Conservation (phyloP, 2,329 filamentous ascomycete species). For the Penicillium glabrum region DNA sequence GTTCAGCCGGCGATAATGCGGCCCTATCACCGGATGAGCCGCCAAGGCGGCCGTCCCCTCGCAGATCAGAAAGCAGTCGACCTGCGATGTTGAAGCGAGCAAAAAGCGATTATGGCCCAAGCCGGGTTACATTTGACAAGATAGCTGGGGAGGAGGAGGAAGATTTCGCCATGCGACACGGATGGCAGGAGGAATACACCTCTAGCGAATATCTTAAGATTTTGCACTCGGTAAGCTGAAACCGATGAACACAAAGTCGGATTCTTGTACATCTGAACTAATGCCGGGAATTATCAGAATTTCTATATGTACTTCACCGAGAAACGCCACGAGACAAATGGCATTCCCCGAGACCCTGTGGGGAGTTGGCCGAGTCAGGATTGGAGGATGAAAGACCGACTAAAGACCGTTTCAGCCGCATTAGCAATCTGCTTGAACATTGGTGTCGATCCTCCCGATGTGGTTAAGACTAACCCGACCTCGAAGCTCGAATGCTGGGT, state of each 20-base stretch:
- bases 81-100: constrained; percentile 49
- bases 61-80: constrained; percentile 32
- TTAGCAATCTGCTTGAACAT: constrained; percentile 95
- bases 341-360: constrained; percentile 68
- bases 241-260: neutral
- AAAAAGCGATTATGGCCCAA: constrained; percentile 55
- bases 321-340: constrained; percentile 93
- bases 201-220: constrained; percentile 86
- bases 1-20: constrained; percentile 33
- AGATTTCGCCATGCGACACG: constrained; percentile 68
- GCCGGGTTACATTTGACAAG: constrained; percentile 31
- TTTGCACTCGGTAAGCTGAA: constrained; percentile 66
- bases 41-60: constrained; percentile 28
- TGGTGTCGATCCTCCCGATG: constrained; percentile 94
- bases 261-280: constrained; percentile 2
- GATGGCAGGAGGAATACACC: constrained; percentile 89
- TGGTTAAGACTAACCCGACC: constrained; percentile 90
- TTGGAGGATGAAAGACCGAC: constrained; percentile 93
- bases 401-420: constrained; percentile 95
- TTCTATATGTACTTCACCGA: constrained; percentile 99
- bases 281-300: constrained; percentile 57
- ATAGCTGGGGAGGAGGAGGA: constrained; percentile 47
- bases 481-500: constrained; percentile 97
- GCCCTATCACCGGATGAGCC: constrained; percentile 21
- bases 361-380: constrained; percentile 69